Base-by-base conservation (phyloP, 2,329 filamentous ascomycete genomes). In the Aspergillus novofumigatus region DNA sequence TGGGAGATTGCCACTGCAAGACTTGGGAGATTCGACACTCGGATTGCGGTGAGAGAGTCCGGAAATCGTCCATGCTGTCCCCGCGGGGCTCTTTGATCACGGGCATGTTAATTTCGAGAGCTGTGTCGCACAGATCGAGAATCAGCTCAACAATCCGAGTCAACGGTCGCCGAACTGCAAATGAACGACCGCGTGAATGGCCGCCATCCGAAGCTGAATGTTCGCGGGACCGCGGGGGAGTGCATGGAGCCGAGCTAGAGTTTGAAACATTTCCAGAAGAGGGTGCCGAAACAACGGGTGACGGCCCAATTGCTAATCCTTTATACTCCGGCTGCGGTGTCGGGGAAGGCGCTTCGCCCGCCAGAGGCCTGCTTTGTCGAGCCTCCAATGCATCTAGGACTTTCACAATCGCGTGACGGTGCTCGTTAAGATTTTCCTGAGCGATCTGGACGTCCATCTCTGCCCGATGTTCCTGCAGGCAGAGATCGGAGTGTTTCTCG, bases 371-470 rank as follows among this genome's bases (percentile, higher is more conserved):
- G 80, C 77, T 74, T 69, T 68, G 77, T 64, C 69, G 68, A 56
- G 89, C 87, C 73, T 99, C 94, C 44, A 97, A 81, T 21, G 90
- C 91, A 76, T 99, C 95, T 10, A 99, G 82, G 8, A 99, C 92
- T 73, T 89, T 96, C 69, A 99, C 94, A 66, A 99, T 96, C 42
- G 90, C 84, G 73, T 96, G 92, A 5, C 94, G 88, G 75, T 99
- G 94, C 69, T 99, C 94, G 6, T 88, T 89, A 51, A 99, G 79
- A 60, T 86, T 91, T 70, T 99, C 94, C 69, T 99, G 94, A 5
- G 92, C 86, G 81, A 97, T 88, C 71, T 99, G 93, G 3, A 99
- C 92, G 66, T 97, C 93, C 90, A 97, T 95, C 72, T 99, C 94
- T 0, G 94, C 93, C 52, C 90, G 88, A 70, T 99, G 94, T 72